These are phyloP conservation scores for Suillus fuscotomentosus DNA, from an alignment of 768 basidiomycete species.

Conservation along the genomic window DNA sequence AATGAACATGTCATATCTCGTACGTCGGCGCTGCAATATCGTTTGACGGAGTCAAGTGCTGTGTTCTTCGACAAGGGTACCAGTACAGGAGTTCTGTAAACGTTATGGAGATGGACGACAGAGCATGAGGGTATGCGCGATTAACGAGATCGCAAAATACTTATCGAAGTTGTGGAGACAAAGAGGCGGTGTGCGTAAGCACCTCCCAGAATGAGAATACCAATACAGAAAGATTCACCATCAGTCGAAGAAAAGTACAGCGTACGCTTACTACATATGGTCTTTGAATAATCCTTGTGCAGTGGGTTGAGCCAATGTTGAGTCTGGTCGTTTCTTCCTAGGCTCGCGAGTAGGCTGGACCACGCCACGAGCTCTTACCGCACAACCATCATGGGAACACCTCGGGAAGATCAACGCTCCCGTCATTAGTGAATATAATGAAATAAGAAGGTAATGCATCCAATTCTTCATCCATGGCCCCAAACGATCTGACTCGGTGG, in stretches of 20 bases:
- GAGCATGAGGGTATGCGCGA: neutral
- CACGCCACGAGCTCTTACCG: neutral
- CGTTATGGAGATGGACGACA: neutral
- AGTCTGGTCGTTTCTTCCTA: neutral
- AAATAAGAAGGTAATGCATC: neutral
- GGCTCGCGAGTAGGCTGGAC: neutral
- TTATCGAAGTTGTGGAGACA: neutral
- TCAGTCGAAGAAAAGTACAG: neutral
- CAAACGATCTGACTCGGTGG: neutral
- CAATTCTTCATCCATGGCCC: neutral
- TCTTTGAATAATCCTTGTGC: neutral
- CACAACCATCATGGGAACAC: neutral
- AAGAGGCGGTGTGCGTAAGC: neutral
- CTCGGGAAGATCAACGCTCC: neutral
- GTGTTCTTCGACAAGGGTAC: conserved; percentile 76
- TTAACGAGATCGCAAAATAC: neutral
- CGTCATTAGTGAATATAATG: neutral
- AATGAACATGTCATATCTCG: conserved; percentile 44
- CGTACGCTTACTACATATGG: neutral
- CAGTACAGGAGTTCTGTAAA: conserved; percentile 58
- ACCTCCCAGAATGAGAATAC: neutral
- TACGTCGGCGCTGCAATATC: conserved; percentile 64
- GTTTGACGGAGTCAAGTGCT: conserved; percentile 62
- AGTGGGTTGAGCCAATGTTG: neutral
- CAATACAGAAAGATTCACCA: neutral